Conservation (phyloP, 2,329 filamentous ascomycete species). For the Didymella sp. region DNA sequence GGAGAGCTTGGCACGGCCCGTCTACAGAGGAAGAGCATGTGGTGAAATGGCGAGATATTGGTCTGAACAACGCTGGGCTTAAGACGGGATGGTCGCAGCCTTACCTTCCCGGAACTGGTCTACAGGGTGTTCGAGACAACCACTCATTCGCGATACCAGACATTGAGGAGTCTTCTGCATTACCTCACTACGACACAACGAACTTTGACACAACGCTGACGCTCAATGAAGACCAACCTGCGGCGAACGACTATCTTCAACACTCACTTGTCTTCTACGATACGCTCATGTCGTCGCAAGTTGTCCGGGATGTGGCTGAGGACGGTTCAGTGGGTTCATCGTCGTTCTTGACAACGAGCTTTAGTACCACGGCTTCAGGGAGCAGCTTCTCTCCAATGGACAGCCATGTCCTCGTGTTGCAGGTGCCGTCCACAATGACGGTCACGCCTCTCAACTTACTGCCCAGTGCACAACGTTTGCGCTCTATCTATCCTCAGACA, state of each 20-base stretch:
- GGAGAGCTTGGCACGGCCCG: slow-evolving; percentile 4
- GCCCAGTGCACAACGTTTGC: slow-evolving; percentile 70
- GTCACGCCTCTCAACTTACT: slow-evolving; percentile 73
- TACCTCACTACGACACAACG: slow-evolving; percentile 28
- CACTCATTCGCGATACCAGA: slow-evolving; percentile 30
- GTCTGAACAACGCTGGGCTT: slow-evolving; percentile 24
- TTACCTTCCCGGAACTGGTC: slow-evolving; percentile 28
- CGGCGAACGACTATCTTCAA: slow-evolving; percentile 67
- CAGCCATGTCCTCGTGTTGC: slow-evolving; percentile 14
- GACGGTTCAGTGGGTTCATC: slow-evolving; percentile 43
- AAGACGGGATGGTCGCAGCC: slow-evolving; percentile 45
- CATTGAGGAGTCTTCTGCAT: slow-evolving; percentile 15
- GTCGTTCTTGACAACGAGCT: slow-evolving; percentile 48
- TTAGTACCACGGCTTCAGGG: slow-evolving; percentile 44
- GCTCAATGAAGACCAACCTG: slow-evolving; percentile 24
- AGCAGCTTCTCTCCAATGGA: slow-evolving; percentile 33
- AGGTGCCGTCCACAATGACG: slow-evolving; percentile 39
- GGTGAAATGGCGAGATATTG: slow-evolving; percentile 43
- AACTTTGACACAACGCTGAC: slow-evolving; percentile 37
- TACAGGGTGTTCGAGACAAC: slow-evolving; percentile 6
- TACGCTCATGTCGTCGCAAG: slow-evolving; percentile 68
- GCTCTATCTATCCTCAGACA: slow-evolving; percentile 76
- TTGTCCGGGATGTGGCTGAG: slow-evolving; percentile 22
- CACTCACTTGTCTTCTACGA: slow-evolving; percentile 77
- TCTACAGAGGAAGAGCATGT: slow-evolving; percentile 2